Evolutionary conservation across 116 monocot genomes (phyloP).

Genomic region (Phalaenopsis hybrid): DNA sequence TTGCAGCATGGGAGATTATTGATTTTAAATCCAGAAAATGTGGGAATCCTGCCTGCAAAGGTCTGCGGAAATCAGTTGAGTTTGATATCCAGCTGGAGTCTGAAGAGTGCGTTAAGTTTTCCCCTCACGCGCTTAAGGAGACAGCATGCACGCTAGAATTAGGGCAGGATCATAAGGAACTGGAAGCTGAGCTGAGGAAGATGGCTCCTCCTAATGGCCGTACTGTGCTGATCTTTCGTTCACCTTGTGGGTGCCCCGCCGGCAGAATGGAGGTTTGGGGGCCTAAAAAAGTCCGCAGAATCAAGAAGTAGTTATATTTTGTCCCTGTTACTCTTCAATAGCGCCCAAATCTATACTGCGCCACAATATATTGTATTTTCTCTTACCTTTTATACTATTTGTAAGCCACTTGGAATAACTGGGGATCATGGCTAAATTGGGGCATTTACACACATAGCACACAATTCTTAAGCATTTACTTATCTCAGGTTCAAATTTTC

Average conservation of each 20-base stretch:
- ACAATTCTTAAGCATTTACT: too few species aligned
- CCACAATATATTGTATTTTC: neutral
- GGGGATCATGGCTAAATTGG: neutral
- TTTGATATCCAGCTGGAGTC: slow-evolving; percentile 81
- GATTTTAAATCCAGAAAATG: slow-evolving; percentile 49
- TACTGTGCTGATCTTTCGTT: slow-evolving; percentile 69
- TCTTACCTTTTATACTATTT: neutral
- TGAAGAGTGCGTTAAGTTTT: slow-evolving; percentile 60
- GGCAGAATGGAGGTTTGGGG: slow-evolving; percentile 92
- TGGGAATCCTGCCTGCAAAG: slow-evolving; percentile 61
- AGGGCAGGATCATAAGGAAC: slow-evolving; percentile 57
- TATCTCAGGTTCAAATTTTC: too few species aligned
- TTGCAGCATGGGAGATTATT: slow-evolving; percentile 39
- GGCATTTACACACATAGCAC: too few species aligned
- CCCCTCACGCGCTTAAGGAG: slow-evolving; percentile 35
- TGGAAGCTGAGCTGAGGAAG: slow-evolving; percentile 90
- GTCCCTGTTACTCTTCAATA: neutral
- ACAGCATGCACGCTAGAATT: slow-evolving; percentile 34
- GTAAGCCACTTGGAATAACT: neutral
- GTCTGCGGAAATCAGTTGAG: slow-evolving; percentile 59
- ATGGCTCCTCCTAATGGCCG: slow-evolving; percentile 85
- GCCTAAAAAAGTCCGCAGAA: slow-evolving; percentile 50
- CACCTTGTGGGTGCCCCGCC: slow-evolving; percentile 61
- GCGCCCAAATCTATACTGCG: neutral
- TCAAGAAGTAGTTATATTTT: slow-evolving; percentile 49